Base-by-base conservation (phyloP, 75 land plant genomes). In the Isoetes taiwanensis region DNA sequence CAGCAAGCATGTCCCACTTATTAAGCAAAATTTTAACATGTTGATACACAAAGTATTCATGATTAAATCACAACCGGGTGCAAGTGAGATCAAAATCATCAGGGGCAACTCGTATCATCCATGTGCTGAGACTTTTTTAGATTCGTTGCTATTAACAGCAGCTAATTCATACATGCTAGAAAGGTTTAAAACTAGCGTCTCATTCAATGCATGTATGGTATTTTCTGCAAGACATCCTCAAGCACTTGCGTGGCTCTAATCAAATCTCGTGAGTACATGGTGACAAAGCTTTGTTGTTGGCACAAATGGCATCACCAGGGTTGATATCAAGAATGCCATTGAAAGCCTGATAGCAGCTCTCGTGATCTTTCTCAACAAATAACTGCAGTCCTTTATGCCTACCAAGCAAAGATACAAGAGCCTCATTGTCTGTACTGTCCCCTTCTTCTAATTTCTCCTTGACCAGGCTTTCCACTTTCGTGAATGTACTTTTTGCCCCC, bases 151-250 rank as follows among this genome's bases (percentile, higher is more conserved):
- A 57, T 84, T 83, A 33, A 93, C 78, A 59, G 67, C 76, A 6
- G 95, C 90, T 54, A 93, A 43, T 54, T 93, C 98, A 63, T 93
- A 87, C 98, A 93, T 87, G 61, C 95, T 84, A 40, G 86, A 93
- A 54, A 93, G 57, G 48, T 93, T 93, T 43, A 88, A 76, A 62
- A 93, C 84, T 39, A 93, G 41, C 6, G 77, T 93, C 77, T 93
- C 99, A 54, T 93, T 78, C 43, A 93, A 38, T 0, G 78, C 82
- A 58, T 61, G 50, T 1, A 69, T 0, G 99, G 89, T 1, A 68
- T 73, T 41, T 78, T 63, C 67, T 93, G 89, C 25, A 93, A 80
- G 19, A 78, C 75, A 34, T 64, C 72, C 61, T 91, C 97, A 50
- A 90, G 46, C 34, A 82, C 86, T 60, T 84, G 84, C 28, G 86